Evolutionary conservation across 78 protist genomes (phyloP), one percentile per base, ranked within the genome.

Genomic region (Pigoraptor vietnamica): DNA sequence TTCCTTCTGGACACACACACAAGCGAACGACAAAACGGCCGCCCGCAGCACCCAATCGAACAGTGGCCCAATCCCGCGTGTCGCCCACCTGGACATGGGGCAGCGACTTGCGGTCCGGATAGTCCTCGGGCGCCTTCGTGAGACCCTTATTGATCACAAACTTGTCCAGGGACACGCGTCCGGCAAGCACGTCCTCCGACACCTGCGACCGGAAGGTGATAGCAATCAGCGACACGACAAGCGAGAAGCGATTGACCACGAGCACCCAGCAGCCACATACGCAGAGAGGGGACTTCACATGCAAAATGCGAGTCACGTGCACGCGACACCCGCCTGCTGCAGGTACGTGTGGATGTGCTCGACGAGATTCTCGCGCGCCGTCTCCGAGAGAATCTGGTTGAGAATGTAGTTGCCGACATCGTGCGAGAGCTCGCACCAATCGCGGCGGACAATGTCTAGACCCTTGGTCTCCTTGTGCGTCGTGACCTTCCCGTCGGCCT

Each of bases 371-470:
- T 87, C 93, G 19, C 90, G 38, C 84, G 82, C 29, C 90, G 39
- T 37, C 40, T 87, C 96, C 0, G 94, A 79, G 40, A 97, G 93
- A 82, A 93, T 93, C 2, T 91, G 90, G 37, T 94, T 97, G 40
- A 98, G 92, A 0, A 96, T 88, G 10, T n/a, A 38, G 39, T 88
- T 67, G 0, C 98, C 97, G 25, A 90, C 93, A 14, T 93, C 90
- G 34, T 93, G 90, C 1, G 99, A 90, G 2, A 99, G 92, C 25
- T 84, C 94, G 90, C 99, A 99, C 99, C 99, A 99, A 91, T 99
- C 99, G 23, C 99, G 94, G 0, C 99, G 95, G 23, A 98, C 99
- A 0, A 98, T 90, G 91, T 99, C 99, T 6, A 99, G 83, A 35
- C 99, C 99, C 94, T 98, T 98, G 39, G 94, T 87, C 81, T 87